Evolutionary conservation across 2,329 filamentous ascomycete genomes (phyloP).

Genomic region (Alternaria viburni): DNA sequence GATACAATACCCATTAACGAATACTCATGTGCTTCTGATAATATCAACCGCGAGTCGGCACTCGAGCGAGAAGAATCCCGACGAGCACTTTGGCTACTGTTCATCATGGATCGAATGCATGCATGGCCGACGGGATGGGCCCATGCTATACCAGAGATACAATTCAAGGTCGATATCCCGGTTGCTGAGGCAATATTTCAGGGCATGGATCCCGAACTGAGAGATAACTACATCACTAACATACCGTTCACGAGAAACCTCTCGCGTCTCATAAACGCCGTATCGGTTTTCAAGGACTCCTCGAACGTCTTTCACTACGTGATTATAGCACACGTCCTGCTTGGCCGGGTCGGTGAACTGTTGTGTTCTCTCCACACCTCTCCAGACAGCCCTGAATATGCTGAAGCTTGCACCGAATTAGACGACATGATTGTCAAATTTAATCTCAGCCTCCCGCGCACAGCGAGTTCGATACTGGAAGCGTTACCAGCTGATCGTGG

Average conservation of each 20-base stretch:
- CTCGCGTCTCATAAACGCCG: conserved; percentile 22
- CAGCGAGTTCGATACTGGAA: conserved; percentile 29
- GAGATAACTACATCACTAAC: conserved; percentile 1
- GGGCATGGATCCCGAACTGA: conserved; percentile 12
- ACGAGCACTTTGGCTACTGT: conserved; percentile 40
- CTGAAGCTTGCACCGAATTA: conserved; percentile 30
- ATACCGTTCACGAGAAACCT: conserved; percentile 33
- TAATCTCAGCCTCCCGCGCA: conserved; percentile 33
- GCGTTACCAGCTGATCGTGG: conserved; percentile 20
- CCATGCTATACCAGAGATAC: conserved; percentile 34
- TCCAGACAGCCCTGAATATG: conserved; percentile 29
- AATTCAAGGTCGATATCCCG: conserved; percentile 43
- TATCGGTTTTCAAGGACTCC: conserved; percentile 7
- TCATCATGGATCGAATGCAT: conserved; percentile 36
- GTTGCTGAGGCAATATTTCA: conserved; percentile 32
- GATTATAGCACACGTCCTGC: conserved; percentile 32
- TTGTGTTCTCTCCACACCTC: conserved; percentile 36
- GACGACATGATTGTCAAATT: conserved; percentile 33
- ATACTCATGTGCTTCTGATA: neutral
- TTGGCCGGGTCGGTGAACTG: conserved; percentile 36
- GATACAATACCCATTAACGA: neutral
- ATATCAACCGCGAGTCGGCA: conserved; percentile 3
- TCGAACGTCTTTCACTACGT: conserved; percentile 33
- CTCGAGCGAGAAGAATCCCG: conserved; percentile 38
- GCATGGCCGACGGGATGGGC: conserved; percentile 36